A percentile compares a stretch with the other conserved stretches of the same genome.
phyloP scores from a whole-genome alignment of 495 filamentous ascomycete genomes.

The Aspergillus baeticus region DNA sequence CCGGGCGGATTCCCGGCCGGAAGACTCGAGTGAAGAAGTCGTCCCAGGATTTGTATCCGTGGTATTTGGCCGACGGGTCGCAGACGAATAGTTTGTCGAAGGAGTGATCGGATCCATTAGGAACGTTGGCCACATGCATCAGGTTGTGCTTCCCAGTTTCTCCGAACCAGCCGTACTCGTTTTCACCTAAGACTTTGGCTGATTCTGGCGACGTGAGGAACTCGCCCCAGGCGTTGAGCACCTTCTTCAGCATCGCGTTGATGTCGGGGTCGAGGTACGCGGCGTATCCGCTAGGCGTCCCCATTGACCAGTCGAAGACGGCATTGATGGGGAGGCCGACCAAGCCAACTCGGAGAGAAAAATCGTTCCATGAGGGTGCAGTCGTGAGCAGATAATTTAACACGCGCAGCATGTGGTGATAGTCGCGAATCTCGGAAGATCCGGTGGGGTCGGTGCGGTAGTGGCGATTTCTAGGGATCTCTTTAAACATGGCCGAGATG shows the following conservation, averaged over 20 bases:
- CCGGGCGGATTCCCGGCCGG: slow-evolving; percentile 52
- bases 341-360: slow-evolving; percentile 52
- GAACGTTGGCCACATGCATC: slow-evolving; percentile 29
- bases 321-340: slow-evolving; percentile 68
- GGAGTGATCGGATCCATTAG: not conserved
- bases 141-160: slow-evolving; percentile 29
- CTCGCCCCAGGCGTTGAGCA: slow-evolving; percentile 66
- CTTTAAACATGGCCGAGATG: slow-evolving; percentile 58
- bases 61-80: slow-evolving; percentile 17
- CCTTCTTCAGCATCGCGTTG: slow-evolving; percentile 64
- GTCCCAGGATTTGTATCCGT: slow-evolving; percentile 71
- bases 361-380: slow-evolving; percentile 60
- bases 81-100: slow-evolving; percentile 24
- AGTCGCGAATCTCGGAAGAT: slow-evolving; percentile 59
- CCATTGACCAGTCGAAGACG: slow-evolving; percentile 73
- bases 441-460: slow-evolving; percentile 63
- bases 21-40: slow-evolving; percentile 71
- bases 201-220: slow-evolving; percentile 58
- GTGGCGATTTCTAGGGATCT: slow-evolving; percentile 55
- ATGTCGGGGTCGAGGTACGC: slow-evolving; percentile 67
- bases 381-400: slow-evolving; percentile 62
- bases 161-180: slow-evolving; percentile 62
- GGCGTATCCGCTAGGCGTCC: slow-evolving; percentile 62
- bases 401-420: slow-evolving; percentile 61
- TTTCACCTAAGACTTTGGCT: slow-evolving; percentile 51